Evolutionary conservation across 225 moss, liverwort and hornwort genomes (phyloP).

Genomic region (Sphagnum contortum): DNA sequence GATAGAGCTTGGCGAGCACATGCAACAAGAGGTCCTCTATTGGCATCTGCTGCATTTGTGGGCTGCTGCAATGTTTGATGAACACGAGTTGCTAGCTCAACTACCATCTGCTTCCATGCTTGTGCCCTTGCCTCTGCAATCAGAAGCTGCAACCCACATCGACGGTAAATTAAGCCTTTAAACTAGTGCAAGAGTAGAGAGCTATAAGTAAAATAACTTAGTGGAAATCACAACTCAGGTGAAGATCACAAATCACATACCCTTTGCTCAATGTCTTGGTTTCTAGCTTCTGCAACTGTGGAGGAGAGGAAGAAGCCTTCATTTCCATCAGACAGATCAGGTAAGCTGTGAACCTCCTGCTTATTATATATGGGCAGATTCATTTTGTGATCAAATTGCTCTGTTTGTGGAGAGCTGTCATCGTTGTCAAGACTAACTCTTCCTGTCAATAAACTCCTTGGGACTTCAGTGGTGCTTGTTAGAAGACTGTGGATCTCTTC

Average conservation of each 20-base stretch:
- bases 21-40: slow-evolving; percentile 55
- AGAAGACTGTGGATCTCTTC: background rate
- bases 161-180: too few relatives aligned
- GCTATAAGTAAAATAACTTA: too few relatives aligned
- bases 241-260: background rate
- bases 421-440: too few relatives aligned
- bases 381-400: too few relatives aligned
- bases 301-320: too few relatives aligned
- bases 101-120: slow-evolving; percentile 57
- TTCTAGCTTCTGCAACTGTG: slow-evolving; percentile 10
- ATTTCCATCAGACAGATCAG: too few relatives aligned
- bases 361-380: too few relatives aligned
- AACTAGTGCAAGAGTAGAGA: too few relatives aligned
- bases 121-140: slow-evolving; percentile 55
- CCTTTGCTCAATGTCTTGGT: slow-evolving; percentile 19
- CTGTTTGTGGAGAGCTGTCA: too few relatives aligned
- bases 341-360: too few relatives aligned
- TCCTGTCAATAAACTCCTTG: background rate
- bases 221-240: too few relatives aligned
- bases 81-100: slow-evolving; percentile 71
- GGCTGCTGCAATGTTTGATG: slow-evolving; percentile 69
- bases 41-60: slow-evolving; percentile 53
- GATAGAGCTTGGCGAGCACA: slow-evolving; percentile 66
- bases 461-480: background rate
- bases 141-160: slow-evolving; percentile 15